Conservation (phyloP, 2,329 filamentous ascomycete genomes). For the Monosporascus sp. region DNA sequence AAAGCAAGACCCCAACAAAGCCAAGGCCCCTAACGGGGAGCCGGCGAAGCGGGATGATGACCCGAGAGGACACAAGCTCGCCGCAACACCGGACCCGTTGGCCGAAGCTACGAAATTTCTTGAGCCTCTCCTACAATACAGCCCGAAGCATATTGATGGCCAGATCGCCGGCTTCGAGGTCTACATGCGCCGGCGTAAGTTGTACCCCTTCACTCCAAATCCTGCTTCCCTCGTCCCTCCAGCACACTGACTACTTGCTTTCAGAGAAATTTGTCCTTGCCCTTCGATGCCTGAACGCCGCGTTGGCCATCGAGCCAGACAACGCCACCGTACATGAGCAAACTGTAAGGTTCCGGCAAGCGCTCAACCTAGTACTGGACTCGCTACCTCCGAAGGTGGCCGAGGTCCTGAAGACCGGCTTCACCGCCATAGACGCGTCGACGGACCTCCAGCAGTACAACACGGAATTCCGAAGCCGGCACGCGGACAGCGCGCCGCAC, state of each 20-base stretch:
- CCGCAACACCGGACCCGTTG: constrained; percentile 75
- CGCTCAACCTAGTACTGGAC: constrained; percentile 49
- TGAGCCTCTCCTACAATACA: constrained; percentile 73
- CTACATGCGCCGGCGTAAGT: constrained; percentile 74
- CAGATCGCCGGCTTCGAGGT: constrained; percentile 89
- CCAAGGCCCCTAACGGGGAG: constrained; percentile 55
- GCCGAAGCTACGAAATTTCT: constrained; percentile 86
- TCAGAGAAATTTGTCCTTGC: constrained; percentile 83
- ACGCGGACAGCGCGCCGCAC: constrained; percentile 58
- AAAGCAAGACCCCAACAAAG: constrained; percentile 80
- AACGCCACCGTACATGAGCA: constrained; percentile 74
- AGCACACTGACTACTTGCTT: constrained; percentile 18
- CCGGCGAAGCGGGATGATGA: constrained; percentile 87
- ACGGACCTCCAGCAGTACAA: constrained; percentile 60
- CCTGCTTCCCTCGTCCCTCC: constrained; percentile 3
- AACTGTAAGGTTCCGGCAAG: constrained; percentile 61
- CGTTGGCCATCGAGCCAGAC: constrained; percentile 61
- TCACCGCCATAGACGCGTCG: constrained; percentile 54
- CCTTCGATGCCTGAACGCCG: constrained; percentile 75
- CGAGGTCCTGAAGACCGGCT: constrained; percentile 64
- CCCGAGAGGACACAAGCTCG: constrained; percentile 73
- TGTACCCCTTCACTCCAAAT: background rate
- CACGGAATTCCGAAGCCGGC: constrained; percentile 55
- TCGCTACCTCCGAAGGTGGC: constrained; percentile 60
- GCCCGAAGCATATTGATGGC: constrained; percentile 71